Evolutionary conservation across 2,329 filamentous ascomycete species (phyloP).

Genomic region (Fusarium decemcellulare): DNA sequence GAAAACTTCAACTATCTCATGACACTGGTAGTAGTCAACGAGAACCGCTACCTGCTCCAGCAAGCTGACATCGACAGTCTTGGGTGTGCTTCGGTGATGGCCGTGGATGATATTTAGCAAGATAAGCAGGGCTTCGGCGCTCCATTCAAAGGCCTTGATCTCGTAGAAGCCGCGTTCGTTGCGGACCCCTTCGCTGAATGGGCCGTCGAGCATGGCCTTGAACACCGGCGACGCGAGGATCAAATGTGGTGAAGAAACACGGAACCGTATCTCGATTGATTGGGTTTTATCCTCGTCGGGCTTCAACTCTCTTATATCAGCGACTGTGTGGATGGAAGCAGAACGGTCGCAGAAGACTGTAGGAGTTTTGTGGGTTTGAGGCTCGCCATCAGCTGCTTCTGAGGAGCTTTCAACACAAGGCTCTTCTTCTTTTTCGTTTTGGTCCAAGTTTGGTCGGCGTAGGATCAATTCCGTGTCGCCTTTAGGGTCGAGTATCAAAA

Average conservation of each 20-base stretch:
- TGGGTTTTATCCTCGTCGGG: background rate
- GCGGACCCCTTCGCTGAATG: background rate
- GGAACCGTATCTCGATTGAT: slow-evolving; percentile 7
- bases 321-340: background rate
- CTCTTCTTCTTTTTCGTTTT: background rate
- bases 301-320: background rate
- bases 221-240: background rate
- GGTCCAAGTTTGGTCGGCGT: background rate
- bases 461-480: background rate
- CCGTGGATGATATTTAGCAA: slow-evolving; percentile 19
- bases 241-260: background rate
- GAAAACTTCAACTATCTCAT: background rate
- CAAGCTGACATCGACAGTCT: background rate
- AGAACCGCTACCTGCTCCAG: background rate
- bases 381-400: background rate
- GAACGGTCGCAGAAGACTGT: background rate
- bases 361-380: background rate
- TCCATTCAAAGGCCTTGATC: background rate
- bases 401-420: background rate
- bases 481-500: background rate
- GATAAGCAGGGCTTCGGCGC: background rate
- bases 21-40: slow-evolving; percentile 18
- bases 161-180: background rate
- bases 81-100: background rate
- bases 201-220: background rate